These are phyloP conservation scores for Penicillium oxalicum DNA, from an alignment of 2,329 filamentous ascomycete genomes.

Conservation along the genomic window DNA sequence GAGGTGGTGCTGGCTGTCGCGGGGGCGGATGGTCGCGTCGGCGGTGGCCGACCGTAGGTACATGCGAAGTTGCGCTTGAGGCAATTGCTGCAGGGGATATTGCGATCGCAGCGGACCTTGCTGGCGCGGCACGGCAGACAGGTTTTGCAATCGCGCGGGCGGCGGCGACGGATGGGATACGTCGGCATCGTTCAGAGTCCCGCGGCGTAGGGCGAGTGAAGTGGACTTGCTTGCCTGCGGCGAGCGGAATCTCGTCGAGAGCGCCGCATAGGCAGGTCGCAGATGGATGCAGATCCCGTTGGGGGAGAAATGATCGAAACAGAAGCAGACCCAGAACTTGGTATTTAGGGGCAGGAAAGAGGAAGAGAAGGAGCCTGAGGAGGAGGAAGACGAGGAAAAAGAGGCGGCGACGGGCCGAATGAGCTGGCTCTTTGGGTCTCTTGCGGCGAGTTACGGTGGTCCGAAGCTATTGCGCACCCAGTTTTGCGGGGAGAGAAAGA, in stretches of 20 bases:
- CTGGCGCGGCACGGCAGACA: slow-evolving; percentile 46
- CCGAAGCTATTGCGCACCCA: neutral
- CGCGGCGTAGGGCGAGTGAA: slow-evolving; percentile 10
- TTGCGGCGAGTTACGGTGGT: too few species aligned
- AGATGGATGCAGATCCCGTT: neutral
- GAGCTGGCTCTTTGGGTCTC: too few species aligned
- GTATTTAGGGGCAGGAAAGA: too few species aligned
- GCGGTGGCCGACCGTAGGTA: slow-evolving; percentile 30
- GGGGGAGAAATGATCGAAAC: slow-evolving; percentile 3
- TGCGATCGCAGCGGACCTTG: slow-evolving; percentile 46
- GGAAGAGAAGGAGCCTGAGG: too few species aligned
- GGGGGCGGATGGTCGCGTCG: slow-evolving; percentile 11
- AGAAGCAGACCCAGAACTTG: neutral
- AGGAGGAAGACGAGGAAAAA: too few species aligned
- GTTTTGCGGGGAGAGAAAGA: neutral
- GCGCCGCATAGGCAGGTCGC: slow-evolving; percentile 12
- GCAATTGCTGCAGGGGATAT: slow-evolving; percentile 37
- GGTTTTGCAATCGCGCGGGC: slow-evolving; percentile 41
- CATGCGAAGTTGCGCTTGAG: slow-evolving; percentile 38
- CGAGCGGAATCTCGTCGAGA: slow-evolving; percentile 11
- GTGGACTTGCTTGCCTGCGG: slow-evolving; percentile 8
- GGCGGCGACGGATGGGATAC: slow-evolving; percentile 30
- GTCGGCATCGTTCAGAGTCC: slow-evolving; percentile 24
- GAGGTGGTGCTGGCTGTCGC: slow-evolving; percentile 9
- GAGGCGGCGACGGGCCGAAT: too few species aligned